These are phyloP conservation scores for Epichloe coenophiala DNA, from an alignment of 2,329 filamentous ascomycete genomes.

Conservation along the genomic window DNA sequence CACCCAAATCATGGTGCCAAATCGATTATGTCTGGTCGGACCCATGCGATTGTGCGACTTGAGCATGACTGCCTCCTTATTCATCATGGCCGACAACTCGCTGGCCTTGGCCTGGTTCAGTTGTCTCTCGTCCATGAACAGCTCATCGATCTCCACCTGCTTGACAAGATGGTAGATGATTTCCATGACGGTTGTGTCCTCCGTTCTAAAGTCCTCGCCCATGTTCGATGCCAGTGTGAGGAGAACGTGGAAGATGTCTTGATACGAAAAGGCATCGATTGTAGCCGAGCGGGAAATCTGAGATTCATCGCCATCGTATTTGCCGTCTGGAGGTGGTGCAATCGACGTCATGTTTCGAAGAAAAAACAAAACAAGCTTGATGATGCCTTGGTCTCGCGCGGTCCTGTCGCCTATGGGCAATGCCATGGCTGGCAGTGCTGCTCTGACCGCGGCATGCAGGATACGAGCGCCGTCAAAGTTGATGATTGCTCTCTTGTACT, in stretches of 20 bases:
- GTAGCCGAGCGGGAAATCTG: slow-evolving; percentile 79
- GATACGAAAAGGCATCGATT: slow-evolving; percentile 77
- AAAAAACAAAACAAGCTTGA: slow-evolving; percentile 81
- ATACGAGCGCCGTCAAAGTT: slow-evolving; percentile 68
- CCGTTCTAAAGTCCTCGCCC: slow-evolving; percentile 79
- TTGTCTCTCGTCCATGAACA: slow-evolving; percentile 74
- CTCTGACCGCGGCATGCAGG: slow-evolving; percentile 66
- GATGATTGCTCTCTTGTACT: slow-evolving; percentile 80
- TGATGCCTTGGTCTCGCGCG: slow-evolving; percentile 75
- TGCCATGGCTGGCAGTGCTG: slow-evolving; percentile 77
- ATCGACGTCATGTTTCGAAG: slow-evolving; percentile 84
- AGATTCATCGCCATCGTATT: slow-evolving; percentile 75
- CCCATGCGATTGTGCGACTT: slow-evolving; percentile 63
- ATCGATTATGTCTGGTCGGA: slow-evolving; percentile 80
- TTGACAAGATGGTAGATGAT: slow-evolving; percentile 88
- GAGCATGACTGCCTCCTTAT: slow-evolving; percentile 74
- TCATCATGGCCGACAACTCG: slow-evolving; percentile 62
- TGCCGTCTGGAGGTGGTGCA: slow-evolving; percentile 54
- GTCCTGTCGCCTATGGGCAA: slow-evolving; percentile 61
- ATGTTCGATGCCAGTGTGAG: slow-evolving; percentile 85
- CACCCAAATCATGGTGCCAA: slow-evolving; percentile 96
- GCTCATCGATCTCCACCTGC: slow-evolving; percentile 66
- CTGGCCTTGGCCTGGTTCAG: slow-evolving; percentile 53
- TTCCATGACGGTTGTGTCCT: slow-evolving; percentile 83
- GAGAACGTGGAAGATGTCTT: slow-evolving; percentile 78